These are phyloP conservation scores for Cucurbita pepo DNA, from an alignment of 306 rosid genomes.

Conservation along the genomic window DNA sequence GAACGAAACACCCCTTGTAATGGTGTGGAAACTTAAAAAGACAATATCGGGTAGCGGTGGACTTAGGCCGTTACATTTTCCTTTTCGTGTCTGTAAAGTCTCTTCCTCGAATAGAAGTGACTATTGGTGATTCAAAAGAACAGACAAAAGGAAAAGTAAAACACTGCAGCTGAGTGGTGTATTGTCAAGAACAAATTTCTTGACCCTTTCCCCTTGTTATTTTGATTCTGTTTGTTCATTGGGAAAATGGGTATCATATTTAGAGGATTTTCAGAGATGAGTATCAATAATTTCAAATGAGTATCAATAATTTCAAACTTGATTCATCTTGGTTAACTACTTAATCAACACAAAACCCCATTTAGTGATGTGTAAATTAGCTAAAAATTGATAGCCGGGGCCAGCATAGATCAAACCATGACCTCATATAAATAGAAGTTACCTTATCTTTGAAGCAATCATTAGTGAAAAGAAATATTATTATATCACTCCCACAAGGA, in stretches of 20 bases:
- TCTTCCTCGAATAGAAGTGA: conserved; percentile 1
- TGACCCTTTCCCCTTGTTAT: neutral
- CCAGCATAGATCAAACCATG: neutral
- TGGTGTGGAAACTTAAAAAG: no score
- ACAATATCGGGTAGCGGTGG: no score
- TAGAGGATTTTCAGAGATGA: neutral
- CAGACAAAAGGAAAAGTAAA: neutral
- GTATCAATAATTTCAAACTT: neutral
- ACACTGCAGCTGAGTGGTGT: neutral
- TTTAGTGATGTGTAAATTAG: no score
- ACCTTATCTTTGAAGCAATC: conserved; percentile 8
- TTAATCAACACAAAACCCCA: neutral
- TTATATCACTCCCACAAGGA: neutral
- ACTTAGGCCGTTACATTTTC: neutral
- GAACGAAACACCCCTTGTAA: no score
- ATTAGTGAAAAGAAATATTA: neutral
- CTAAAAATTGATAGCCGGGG: neutral
- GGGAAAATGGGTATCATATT: neutral
- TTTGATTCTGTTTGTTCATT: neutral
- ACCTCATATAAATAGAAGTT: neutral
- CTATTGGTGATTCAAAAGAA: conserved; percentile 3
- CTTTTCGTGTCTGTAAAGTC: neutral
- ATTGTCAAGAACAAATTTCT: neutral
- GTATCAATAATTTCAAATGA: neutral
- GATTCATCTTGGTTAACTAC: neutral